Evolutionary conservation across 2,329 filamentous ascomycete genomes (phyloP).

Genomic region (Pseudopithomyces chartarum): DNA sequence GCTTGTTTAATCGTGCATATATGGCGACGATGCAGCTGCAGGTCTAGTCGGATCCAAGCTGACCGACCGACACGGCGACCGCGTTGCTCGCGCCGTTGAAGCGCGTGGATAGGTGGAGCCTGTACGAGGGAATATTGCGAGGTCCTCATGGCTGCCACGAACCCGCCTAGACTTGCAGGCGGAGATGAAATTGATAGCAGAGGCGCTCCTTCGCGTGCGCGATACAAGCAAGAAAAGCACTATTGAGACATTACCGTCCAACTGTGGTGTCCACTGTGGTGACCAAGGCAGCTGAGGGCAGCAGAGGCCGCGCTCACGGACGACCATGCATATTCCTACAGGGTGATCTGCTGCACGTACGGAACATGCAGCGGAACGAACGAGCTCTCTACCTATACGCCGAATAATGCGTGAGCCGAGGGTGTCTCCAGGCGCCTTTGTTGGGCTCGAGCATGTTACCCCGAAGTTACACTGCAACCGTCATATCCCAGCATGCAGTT

Average conservation of each 20-base stretch:
- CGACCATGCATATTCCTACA: conserved; percentile 27
- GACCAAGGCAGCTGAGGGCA: conserved; percentile 36
- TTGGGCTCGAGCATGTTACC: conserved; percentile 29
- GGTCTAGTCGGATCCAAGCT: conserved; percentile 44
- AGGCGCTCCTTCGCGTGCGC: conserved; percentile 32
- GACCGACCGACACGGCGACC: conserved; percentile 38
- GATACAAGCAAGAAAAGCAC: conserved; percentile 33
- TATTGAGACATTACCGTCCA: conserved; percentile 19
- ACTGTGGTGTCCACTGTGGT: not conserved
- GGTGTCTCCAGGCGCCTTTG: conserved; percentile 22
- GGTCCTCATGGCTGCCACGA: conserved; percentile 31
- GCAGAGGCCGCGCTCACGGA: conserved; percentile 24
- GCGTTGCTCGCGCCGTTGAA: conserved; percentile 29
- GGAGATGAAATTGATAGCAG: conserved; percentile 39
- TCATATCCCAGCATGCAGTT: conserved; percentile 6
- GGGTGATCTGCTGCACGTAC: conserved; percentile 23
- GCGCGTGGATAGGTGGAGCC: conserved; percentile 41
- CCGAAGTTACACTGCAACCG: conserved; percentile 1
- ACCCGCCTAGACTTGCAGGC: conserved; percentile 30
- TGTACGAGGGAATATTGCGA: conserved; percentile 39
- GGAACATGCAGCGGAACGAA: conserved; percentile 12
- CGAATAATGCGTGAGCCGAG: conserved; percentile 16
- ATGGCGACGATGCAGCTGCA: conserved; percentile 44
- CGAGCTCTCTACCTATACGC: conserved; percentile 17
- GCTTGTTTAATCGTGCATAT: conserved; percentile 43